phyloP scores from a whole-genome alignment of 441 rosid species.

The Gossypium schwendimanii region DNA sequence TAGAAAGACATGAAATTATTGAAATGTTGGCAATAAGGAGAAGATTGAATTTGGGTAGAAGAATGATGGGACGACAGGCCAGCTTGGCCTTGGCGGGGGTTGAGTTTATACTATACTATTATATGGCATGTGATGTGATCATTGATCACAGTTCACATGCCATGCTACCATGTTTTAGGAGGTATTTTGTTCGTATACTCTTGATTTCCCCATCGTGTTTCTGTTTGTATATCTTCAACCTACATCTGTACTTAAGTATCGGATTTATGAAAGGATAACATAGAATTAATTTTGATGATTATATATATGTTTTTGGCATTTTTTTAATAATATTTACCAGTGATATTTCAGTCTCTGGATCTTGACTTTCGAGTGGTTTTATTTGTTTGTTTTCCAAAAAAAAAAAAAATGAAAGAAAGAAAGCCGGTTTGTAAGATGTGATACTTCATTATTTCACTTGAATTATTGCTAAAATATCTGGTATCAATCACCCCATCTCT shows the following conservation, averaged over 20 bases:
- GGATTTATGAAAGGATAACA: too few relatives aligned
- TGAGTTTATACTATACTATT: not conserved
- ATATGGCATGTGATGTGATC: not conserved
- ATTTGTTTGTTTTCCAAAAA: not conserved
- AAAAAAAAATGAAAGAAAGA: not conserved
- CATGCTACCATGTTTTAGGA: not conserved
- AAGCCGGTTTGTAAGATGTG: not conserved
- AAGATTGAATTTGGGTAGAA: not conserved
- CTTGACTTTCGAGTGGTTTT: not conserved
- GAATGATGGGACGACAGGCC: not conserved
- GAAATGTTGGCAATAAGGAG: not conserved
- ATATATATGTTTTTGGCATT: not conserved
- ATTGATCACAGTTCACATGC: not conserved
- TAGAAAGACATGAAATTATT: not conserved
- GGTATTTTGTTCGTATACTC: not conserved
- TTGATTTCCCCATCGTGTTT: not conserved
- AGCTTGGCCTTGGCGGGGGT: not conserved
- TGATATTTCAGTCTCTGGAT: not conserved
- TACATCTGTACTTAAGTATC: not conserved
- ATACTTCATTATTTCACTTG: too few relatives aligned
- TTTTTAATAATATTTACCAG: not conserved
- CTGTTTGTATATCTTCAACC: not conserved
- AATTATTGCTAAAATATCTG: too few relatives aligned
- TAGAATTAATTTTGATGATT: not conserved
- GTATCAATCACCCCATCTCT: too few relatives aligned